Base-by-base conservation (phyloP, 129 eudicot genomes). In the Ambrosia artemisiifolia region DNA sequence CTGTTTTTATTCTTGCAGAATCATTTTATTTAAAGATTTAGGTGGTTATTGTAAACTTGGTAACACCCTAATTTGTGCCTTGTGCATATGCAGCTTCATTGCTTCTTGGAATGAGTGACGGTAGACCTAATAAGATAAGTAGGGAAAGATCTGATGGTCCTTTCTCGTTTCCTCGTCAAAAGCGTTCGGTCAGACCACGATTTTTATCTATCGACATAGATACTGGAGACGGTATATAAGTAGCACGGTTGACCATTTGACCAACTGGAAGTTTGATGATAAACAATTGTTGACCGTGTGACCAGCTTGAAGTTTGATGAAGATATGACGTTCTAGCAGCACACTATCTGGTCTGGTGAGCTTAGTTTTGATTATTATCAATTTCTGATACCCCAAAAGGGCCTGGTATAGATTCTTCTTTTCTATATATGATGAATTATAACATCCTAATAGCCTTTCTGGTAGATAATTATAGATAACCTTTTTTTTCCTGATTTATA, bases 111-210 rank as follows among this genome's bases (percentile, higher is more conserved):
- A 87, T 82, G 84, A 85, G 86, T 48, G 88, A 75, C 55, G 83
- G 74, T 67, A 79, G 83, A 74, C 46, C 90, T 20, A 79, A 76
- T 12, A 93, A 85, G 84, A 35, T 71, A 64, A 85, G 74, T 80
- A 88, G 90, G 81, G 91, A 85, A 80, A 69, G 90, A 85, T 84
- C 92, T 2, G 88, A 81, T 55, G 82, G 93, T 78, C 93, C 96
- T 35, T 87, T 94, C 71, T 71, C 77, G 17, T 87, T 81, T 81
- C 98, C 89, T 64, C 90, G 89, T 5, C 91, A 83, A 73, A 82
- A 85, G 63, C 92, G 95, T 18, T 85, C 90, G 36, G 94, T 87
- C 65, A 89, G 89, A 77, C 95, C 87, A 67, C 78, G 89, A 75
- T 73, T 77, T 82, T 74, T 89, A 34, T 85, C 96, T 5, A 90